Conservation (phyloP, 192 early-diverging fungal genomes). For the Martensiomyces pterosporus region DNA sequence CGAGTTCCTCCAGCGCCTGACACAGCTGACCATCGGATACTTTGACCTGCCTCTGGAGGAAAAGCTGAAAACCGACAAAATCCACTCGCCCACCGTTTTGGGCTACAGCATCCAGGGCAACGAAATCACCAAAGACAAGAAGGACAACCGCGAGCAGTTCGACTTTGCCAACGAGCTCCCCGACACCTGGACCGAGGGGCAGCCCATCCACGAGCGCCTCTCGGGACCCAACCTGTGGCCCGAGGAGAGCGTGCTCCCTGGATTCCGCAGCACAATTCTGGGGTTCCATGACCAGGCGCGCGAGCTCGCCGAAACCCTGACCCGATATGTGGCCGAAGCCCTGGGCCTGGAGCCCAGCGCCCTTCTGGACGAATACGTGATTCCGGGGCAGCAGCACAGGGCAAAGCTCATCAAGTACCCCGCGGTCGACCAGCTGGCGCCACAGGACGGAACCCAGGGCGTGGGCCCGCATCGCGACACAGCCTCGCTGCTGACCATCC, state of each 20-base stretch:
- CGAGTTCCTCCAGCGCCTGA: conserved; percentile 30
- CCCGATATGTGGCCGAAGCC: conserved; percentile 48
- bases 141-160: conserved; percentile 53
- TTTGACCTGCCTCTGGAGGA: conserved; percentile 56
- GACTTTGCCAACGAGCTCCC: conserved; percentile 54
- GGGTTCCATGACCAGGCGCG: conserved; percentile 40
- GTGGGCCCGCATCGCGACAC: conserved; percentile 55
- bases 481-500: conserved; percentile 43
- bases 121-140: conserved; percentile 50
- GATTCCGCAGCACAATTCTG: conserved; percentile 42
- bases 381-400: conserved; percentile 12
- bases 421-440: conserved; percentile 13
- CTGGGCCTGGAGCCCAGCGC: conserved; percentile 35
- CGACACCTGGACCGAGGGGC: conserved; percentile 7
- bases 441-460: conserved; percentile 19
- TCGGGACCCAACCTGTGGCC: conserved; percentile 65
- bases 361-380: conserved; percentile 21
- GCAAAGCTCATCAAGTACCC: conserved; percentile 33
- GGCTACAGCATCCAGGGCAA: conserved; percentile 54
- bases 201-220: conserved; percentile 48
- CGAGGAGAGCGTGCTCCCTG: conserved; percentile 23
- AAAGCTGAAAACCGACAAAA: conserved; percentile 55
- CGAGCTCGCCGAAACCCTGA: conserved; percentile 43
- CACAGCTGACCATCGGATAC: conserved; percentile 19
- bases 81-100: conserved; percentile 55